Conservation (phyloP, 345 rosid genomes). For the Salix viminalis region DNA sequence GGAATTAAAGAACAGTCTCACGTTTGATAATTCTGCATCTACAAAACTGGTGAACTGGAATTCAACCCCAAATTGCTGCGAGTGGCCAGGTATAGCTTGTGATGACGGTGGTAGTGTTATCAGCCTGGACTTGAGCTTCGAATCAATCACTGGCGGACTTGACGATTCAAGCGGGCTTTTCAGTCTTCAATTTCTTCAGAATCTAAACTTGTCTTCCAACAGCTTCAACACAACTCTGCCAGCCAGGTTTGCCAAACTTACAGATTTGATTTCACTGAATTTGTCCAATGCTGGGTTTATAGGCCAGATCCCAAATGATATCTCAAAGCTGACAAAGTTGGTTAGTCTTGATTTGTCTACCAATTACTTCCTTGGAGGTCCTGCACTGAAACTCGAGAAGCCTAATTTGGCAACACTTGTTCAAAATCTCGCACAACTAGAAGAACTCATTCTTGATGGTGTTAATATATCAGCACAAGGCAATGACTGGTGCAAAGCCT, state of each 20-base stretch:
- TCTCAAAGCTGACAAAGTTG: slow-evolving; percentile 36
- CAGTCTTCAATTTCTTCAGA: slow-evolving; percentile 30
- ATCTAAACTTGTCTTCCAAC: slow-evolving; percentile 41
- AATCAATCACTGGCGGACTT: slow-evolving; percentile 29
- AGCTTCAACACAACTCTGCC: slow-evolving; percentile 24
- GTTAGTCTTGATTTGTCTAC: slow-evolving; percentile 43
- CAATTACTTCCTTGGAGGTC: not conserved
- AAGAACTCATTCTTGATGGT: slow-evolving; percentile 34
- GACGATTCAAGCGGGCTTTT: slow-evolving; percentile 35
- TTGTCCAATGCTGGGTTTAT: slow-evolving; percentile 40
- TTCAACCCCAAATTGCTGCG: slow-evolving; percentile 25
- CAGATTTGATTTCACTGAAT: slow-evolving; percentile 28
- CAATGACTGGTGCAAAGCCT: slow-evolving; percentile 26
- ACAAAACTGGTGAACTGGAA: slow-evolving; percentile 28
- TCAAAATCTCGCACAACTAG: slow-evolving; percentile 17
- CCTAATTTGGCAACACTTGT: slow-evolving; percentile 28
- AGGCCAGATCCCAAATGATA: slow-evolving; percentile 34
- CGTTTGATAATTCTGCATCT: not conserved
- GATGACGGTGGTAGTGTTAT: slow-evolving; percentile 29
- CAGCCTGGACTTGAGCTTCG: slow-evolving; percentile 38
- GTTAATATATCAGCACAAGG: slow-evolving; percentile 26
- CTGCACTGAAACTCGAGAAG: slow-evolving; percentile 23
- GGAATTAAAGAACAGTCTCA: slow-evolving; percentile 30
- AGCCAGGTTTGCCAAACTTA: slow-evolving; percentile 24
- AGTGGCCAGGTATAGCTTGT: slow-evolving; percentile 46